These are phyloP conservation scores for Caryopteris hybrid DNA, from an alignment of 305 asterid species.

Conservation along the genomic window DNA sequence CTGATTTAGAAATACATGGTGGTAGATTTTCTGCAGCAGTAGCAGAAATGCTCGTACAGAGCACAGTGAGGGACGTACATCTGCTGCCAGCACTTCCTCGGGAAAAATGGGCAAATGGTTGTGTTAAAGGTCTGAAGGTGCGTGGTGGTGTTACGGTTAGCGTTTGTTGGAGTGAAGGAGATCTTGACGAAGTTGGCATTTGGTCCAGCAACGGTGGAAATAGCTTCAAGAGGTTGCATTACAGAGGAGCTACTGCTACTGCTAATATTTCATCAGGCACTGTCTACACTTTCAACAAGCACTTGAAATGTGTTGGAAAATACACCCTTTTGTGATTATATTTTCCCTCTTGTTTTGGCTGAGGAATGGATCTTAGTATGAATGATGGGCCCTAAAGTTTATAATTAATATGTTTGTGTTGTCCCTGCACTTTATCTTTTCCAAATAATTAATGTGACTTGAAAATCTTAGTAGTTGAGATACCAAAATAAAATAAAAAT, in stretches of 20 bases:
- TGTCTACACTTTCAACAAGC: slow-evolving; percentile 53
- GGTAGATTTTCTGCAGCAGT: slow-evolving; percentile 67
- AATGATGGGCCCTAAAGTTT: no score
- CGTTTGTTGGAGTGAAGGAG: slow-evolving; percentile 63
- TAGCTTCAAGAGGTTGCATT: slow-evolving; percentile 40
- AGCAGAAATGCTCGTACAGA: slow-evolving; percentile 83
- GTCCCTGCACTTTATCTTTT: no score
- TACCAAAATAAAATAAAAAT: no score
- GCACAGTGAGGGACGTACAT: slow-evolving; percentile 56
- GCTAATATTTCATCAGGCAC: slow-evolving; percentile 33
- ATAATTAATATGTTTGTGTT: no score
- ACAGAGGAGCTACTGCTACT: slow-evolving; percentile 32
- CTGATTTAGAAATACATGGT: background rate
- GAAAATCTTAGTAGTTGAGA: no score
- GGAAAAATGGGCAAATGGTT: slow-evolving; percentile 64
- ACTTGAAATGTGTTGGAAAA: slow-evolving; percentile 40
- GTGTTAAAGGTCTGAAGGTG: slow-evolving; percentile 58
- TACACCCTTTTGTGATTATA: no score
- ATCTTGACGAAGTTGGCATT: slow-evolving; percentile 51
- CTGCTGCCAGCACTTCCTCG: slow-evolving; percentile 77
- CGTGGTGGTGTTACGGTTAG: slow-evolving; percentile 57
- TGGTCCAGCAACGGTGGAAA: slow-evolving; percentile 39
- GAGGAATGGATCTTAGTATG: no score
- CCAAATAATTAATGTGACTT: no score
- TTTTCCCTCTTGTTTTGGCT: no score